phyloP scores from a whole-genome alignment of 1,139 yeast genomes.

The Pichia sp. region DNA sequence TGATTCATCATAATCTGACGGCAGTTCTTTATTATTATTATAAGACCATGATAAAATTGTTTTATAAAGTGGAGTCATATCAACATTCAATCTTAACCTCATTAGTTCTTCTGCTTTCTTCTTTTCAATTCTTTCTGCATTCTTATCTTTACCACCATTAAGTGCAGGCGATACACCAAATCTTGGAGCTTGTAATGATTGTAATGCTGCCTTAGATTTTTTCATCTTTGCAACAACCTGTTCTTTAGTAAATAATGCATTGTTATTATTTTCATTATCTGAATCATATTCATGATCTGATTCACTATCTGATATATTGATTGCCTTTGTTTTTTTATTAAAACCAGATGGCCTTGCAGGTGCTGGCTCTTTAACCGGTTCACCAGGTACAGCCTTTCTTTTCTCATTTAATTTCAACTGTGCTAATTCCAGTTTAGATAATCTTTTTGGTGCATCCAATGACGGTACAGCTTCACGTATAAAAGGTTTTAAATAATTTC shows the following conservation, averaged over 20 bases:
- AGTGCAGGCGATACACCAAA: conserved; percentile 2
- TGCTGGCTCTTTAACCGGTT: conserved; percentile 36
- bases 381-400: conserved; percentile 23
- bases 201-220: conserved; percentile 23
- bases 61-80: conserved; percentile 67
- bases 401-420: conserved; percentile 33
- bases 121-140: conserved; percentile 28
- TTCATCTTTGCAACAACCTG: conserved; percentile 28
- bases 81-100: conserved; percentile 75
- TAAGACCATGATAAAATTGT: conserved; percentile 76
- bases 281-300: conserved; percentile 21
- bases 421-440: conserved; percentile 28
- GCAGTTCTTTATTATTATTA: conserved; percentile 50
- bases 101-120: conserved; percentile 70
- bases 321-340: conserved; percentile 35
- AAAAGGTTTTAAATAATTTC: conserved; percentile 23
- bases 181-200: conserved; percentile 22
- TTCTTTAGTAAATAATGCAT: conserved; percentile 26
- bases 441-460: conserved; percentile 20
- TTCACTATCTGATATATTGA: conserved; percentile 16
- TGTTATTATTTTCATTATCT: conserved; percentile 24
- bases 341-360: conserved; percentile 86
- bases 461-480: conserved; percentile 8
- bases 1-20: conserved; percentile 39
- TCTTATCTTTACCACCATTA: conserved; percentile 7